Conservation (phyloP, 2,329 filamentous ascomycete genomes). For the Cladobotryum protrusum region DNA sequence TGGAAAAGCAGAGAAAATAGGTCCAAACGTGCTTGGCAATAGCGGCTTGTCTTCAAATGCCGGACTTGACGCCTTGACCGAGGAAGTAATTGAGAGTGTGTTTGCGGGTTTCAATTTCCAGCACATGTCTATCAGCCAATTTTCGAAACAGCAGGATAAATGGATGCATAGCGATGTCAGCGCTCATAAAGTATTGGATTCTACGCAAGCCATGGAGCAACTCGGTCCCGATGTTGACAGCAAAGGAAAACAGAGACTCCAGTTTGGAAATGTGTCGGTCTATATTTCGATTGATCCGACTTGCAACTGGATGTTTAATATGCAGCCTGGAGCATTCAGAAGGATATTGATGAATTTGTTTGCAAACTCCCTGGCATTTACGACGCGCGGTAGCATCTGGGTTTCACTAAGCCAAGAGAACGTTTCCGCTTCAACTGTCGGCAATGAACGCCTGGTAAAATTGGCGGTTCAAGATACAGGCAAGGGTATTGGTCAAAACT, state of each 20-base stretch:
- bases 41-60: conserved; percentile 20
- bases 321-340: no score
- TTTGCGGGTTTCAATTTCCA: conserved; percentile 40
- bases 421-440: no score
- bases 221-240: conserved; percentile 10
- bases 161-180: conserved; percentile 21
- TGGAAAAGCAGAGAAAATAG: not conserved
- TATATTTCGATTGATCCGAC: conserved; percentile 35
- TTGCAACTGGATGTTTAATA: conserved; percentile 39
- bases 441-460: no score
- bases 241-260: conserved; percentile 3
- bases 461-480: conserved; percentile 38
- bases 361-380: no score
- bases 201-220: conserved; percentile 24
- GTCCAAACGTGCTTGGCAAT: conserved; percentile 8
- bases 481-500: conserved; percentile 58
- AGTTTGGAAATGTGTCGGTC: conserved; percentile 19
- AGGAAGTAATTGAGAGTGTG: conserved; percentile 43
- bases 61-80: conserved; percentile 34
- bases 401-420: no score
- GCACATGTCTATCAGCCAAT: conserved; percentile 18
- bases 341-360: no score
- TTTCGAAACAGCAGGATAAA: conserved; percentile 8
- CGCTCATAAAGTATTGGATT: no score
- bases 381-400: no score